Conservation (phyloP, 208 protist species). For the Acanthamoeba royreba region DNA sequence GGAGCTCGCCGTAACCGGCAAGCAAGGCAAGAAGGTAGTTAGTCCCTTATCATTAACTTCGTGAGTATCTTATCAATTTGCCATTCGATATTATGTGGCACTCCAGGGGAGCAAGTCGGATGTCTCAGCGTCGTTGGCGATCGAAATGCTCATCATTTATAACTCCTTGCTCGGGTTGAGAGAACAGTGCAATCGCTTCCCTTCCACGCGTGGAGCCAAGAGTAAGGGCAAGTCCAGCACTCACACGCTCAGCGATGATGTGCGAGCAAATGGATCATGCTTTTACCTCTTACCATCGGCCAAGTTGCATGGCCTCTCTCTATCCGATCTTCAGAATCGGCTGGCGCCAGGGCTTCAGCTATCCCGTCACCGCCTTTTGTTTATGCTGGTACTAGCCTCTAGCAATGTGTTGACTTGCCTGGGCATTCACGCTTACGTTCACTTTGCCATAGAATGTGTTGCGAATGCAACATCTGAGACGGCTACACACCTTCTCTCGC, state of each 20-base stretch:
- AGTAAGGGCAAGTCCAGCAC: not conserved
- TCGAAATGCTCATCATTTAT: not conserved
- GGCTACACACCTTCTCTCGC: not conserved
- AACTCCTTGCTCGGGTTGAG: not conserved
- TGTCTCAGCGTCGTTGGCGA: not conserved
- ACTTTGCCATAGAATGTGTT: not conserved
- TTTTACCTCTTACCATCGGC: conserved; percentile 1
- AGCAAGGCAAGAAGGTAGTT: not conserved
- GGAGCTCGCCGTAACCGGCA: not conserved
- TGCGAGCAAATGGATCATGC: not conserved
- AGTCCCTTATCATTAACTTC: not conserved
- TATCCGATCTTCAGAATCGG: not conserved
- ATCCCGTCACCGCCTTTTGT: not conserved
- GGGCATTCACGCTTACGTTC: not conserved
- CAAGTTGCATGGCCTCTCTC: not conserved
- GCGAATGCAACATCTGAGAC: not conserved
- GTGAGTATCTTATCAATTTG: not conserved
- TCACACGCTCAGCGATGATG: not conserved
- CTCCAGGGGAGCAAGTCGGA: not conserved
- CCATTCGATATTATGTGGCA: not conserved
- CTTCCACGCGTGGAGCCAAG: not conserved
- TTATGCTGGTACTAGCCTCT: not conserved
- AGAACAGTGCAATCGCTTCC: conserved; percentile 24
- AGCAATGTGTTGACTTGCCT: not conserved
- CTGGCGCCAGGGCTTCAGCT: not conserved